Conservation (phyloP, 2,329 filamentous ascomycete species). For the Geoglossum cookeanum region DNA sequence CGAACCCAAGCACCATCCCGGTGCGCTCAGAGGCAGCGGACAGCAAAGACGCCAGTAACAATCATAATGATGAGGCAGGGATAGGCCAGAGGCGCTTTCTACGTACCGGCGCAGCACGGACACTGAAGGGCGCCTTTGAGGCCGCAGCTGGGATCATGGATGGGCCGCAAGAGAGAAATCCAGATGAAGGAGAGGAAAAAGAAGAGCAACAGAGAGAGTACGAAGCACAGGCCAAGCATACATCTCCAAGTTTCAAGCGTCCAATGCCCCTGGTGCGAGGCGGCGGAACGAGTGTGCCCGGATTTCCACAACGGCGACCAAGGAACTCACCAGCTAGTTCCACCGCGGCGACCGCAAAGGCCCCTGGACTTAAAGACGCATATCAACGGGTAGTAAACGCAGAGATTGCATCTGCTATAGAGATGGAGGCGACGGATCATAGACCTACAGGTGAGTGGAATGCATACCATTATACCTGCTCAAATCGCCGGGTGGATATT, state of each 20-base stretch:
- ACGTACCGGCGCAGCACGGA: background rate
- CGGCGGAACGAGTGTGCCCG: background rate
- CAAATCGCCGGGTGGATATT: background rate
- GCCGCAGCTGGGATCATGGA: background rate
- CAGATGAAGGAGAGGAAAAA: background rate
- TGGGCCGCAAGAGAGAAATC: background rate
- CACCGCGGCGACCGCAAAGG: background rate
- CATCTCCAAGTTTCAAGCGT: background rate
- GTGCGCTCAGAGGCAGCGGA: background rate
- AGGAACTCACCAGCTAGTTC: background rate
- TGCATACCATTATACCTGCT: slow-evolving; percentile 2
- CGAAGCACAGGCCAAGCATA: background rate
- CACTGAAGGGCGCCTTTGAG: background rate
- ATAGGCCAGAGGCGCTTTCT: background rate
- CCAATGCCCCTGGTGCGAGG: background rate
- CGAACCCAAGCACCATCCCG: background rate
- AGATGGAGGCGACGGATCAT: slow-evolving; percentile 7
- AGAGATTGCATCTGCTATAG: slow-evolving; percentile 7
- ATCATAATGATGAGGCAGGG: background rate
- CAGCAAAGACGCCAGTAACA: background rate
- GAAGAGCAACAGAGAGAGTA: background rate
- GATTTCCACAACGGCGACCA: background rate
- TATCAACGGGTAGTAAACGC: slow-evolving; percentile 11
- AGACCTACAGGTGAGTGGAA: slow-evolving; percentile 3
- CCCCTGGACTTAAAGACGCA: slow-evolving; percentile 10